Percentiles rank a stretch among this genome's conserved stretches.
Evolutionary conservation across 2,329 filamentous ascomycete species (phyloP).

Genomic region (Ceratocystis alfenasii): DNA sequence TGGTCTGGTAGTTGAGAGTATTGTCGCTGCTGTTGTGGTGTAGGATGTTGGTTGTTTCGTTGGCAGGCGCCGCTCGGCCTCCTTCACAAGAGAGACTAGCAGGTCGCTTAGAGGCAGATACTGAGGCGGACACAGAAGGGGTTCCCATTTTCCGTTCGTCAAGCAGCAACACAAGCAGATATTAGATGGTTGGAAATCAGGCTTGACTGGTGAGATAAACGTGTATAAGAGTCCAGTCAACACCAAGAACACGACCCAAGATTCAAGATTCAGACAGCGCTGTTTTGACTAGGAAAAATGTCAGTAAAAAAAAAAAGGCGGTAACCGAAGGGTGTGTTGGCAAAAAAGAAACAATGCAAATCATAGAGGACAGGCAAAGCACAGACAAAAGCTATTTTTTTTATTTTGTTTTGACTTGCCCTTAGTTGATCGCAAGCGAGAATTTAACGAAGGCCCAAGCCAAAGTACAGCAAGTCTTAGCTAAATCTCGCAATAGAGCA

Average conservation of each 20-base stretch:
- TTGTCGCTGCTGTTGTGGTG: neutral
- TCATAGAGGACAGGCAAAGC: neutral
- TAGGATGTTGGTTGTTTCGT: conserved; percentile 22
- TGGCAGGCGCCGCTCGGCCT: conserved; percentile 4
- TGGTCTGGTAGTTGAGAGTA: conserved; percentile 20
- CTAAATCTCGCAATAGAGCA: neutral
- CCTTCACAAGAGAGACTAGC: conserved; percentile 9
- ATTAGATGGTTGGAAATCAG: neutral
- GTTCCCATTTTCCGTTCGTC: neutral
- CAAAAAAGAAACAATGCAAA: conserved; percentile 1
- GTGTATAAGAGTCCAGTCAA: neutral
- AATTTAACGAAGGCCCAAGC: neutral
- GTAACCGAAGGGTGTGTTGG: neutral
- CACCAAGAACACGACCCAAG: neutral
- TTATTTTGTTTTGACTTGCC: neutral
- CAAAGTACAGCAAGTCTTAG: neutral
- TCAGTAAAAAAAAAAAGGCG: neutral
- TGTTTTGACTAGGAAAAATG: no score
- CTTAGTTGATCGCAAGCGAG: neutral
- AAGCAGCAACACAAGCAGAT: neutral
- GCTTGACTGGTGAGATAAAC: neutral
- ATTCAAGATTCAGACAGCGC: neutral
- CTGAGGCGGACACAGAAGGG: neutral
- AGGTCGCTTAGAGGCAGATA: conserved; percentile 2
- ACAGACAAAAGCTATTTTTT: conserved; percentile 5